Evolutionary conservation across 805 yeast genomes (phyloP).

Genomic region (Hanseniaspora clermontiae): DNA sequence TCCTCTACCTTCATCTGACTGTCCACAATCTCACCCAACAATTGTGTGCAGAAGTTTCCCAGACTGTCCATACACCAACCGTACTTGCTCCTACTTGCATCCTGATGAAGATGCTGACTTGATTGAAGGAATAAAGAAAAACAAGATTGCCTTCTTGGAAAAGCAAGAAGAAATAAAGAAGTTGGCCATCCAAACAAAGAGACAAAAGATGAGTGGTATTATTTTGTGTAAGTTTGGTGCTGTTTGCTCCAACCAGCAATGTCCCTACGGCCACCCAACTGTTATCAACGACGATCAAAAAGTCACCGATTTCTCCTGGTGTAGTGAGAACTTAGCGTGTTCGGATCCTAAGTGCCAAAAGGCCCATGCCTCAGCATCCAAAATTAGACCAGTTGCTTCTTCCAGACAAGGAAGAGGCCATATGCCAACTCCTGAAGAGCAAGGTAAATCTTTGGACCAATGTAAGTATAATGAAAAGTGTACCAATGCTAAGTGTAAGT

Average conservation of each 20-base stretch:
- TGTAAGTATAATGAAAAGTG: slow-evolving; percentile 72
- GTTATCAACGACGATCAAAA: slow-evolving; percentile 67
- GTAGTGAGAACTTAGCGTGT: slow-evolving; percentile 58
- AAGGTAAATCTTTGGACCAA: slow-evolving; percentile 54
- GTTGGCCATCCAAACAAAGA: slow-evolving; percentile 24
- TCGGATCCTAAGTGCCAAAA: slow-evolving; percentile 46
- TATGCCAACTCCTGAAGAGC: slow-evolving; percentile 16
- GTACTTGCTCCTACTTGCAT: slow-evolving; percentile 72
- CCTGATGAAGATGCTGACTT: slow-evolving; percentile 73
- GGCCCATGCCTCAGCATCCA: slow-evolving; percentile 73
- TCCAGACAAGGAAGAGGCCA: slow-evolving; percentile 12
- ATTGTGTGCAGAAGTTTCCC: slow-evolving; percentile 63
- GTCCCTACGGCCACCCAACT: slow-evolving; percentile 88
- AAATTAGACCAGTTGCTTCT: slow-evolving; percentile 30
- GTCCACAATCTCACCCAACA: slow-evolving; percentile 71
- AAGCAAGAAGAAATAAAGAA: slow-evolving; percentile 30
- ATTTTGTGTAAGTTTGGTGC: slow-evolving; percentile 66
- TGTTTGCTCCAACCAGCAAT: slow-evolving; percentile 60
- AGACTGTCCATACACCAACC: slow-evolving; percentile 64
- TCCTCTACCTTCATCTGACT: slow-evolving; percentile 40
- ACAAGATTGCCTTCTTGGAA: slow-evolving; percentile 40
- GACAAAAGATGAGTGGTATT: slow-evolving; percentile 36
- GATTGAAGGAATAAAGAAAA: slow-evolving; percentile 53
- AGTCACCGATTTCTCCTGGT: slow-evolving; percentile 61
- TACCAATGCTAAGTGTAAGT: slow-evolving; percentile 65